These are phyloP conservation scores for Agrocybe praecox DNA, from an alignment of 768 basidiomycete genomes.

Conservation along the genomic window DNA sequence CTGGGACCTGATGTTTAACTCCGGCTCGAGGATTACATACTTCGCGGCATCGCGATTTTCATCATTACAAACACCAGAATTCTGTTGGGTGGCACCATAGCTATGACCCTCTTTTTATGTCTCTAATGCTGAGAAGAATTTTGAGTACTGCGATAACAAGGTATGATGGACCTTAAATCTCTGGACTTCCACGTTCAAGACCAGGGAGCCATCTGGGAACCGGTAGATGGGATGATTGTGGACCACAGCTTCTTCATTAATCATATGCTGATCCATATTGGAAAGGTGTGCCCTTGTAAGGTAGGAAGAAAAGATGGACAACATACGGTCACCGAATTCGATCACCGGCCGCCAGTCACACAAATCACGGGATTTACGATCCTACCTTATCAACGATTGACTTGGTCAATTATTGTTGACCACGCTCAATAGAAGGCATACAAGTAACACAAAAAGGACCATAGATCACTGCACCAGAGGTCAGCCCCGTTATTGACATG, in stretches of 20 bases:
- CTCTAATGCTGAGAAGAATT: conserved; percentile 22
- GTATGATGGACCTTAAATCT: conserved; percentile 61
- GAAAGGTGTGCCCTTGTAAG: not conserved
- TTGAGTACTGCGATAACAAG: conserved; percentile 56
- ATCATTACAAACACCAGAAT: not conserved
- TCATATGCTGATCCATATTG: not conserved
- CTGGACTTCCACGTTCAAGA: conserved; percentile 45
- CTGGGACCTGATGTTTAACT: conserved; percentile 35
- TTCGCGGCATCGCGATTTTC: not conserved
- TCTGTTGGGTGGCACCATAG: not conserved
- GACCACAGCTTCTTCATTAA: not conserved
- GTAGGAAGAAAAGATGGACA: not conserved
- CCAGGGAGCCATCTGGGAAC: conserved; percentile 67
- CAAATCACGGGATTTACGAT: too few relatives aligned
- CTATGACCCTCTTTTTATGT: not conserved
- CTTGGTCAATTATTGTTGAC: too few relatives aligned
- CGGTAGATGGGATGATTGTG: conserved; percentile 54
- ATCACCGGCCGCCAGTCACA: too few relatives aligned
- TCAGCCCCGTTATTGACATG: too few relatives aligned
- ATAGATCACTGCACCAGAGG: too few relatives aligned
- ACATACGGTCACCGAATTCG: not conserved
- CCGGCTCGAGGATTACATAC: conserved; percentile 27
- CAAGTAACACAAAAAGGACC: too few relatives aligned
- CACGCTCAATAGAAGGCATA: too few relatives aligned
- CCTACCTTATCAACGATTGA: too few relatives aligned